Evolutionary conservation across 75 land plant genomes (phyloP), one percentile per base, ranked within the genome.

Genomic region (Pseudotsuga menziesii): DNA sequence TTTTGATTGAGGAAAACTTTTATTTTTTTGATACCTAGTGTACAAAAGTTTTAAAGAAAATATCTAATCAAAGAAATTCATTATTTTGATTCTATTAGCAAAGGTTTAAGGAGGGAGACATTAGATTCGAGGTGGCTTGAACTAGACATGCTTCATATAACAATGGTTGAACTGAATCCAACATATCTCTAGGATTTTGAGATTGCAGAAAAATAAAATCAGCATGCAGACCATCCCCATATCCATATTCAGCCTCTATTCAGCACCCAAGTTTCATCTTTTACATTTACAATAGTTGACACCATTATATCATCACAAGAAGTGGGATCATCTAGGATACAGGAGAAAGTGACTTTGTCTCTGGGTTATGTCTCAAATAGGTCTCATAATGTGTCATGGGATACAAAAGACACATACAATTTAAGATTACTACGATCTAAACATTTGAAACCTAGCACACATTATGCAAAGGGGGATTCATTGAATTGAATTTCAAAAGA

Each of bases 81-180:
- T 63, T 89, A 88, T 66, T 92, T 88, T 79, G 94, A 92, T 79
- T 89, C 92, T n/a, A 73, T 92, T 17, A 88, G 77, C 73, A 92
- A 92, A 77, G 83, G 89, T 27, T 57, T 92, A 55, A 84, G 70
- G 17, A 88, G 84, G 60, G 85, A 90, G 11, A 83, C 92, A 55
- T 82, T 81, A 26, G 89, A 92, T 16, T 85, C 92, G 12, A 70
- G 29, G 56, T 82, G 86, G 57, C 85, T 92, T 75, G 91, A 91
- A 54, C 78, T 86, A 29, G 88, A 86, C 16, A 76, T 66, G 59
- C 83, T 85, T 41, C 91, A 58, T 54, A 22, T 22, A 52, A 58
- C 41, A 61, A 76, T 17, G 1, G 64, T 41, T 15, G 74, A 55
- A 20, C 27, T n/a, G n/a, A n/a, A n/a, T n/a, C n/a, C n/a, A n/a